These are phyloP conservation scores for Alternaria novae-zelandiae DNA, from an alignment of 2,329 filamentous ascomycete species.

Conservation along the genomic window DNA sequence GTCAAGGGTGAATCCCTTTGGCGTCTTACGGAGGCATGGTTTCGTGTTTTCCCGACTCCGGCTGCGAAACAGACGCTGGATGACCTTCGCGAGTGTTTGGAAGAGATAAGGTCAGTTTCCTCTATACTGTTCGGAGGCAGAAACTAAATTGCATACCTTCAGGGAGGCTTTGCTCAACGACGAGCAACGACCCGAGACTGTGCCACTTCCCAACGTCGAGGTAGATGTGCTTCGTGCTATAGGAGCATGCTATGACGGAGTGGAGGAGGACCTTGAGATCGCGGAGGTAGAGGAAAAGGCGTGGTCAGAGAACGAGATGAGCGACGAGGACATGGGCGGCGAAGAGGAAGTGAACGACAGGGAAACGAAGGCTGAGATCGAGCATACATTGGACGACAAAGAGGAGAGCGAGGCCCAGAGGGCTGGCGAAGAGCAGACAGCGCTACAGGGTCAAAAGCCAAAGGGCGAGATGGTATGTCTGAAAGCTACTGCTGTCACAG, in stretches of 20 bases:
- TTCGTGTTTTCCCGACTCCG: no score
- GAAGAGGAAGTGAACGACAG: not conserved
- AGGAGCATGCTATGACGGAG: not conserved
- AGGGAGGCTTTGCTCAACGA: not conserved
- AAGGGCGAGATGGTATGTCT: not conserved
- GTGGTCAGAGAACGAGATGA: not conserved
- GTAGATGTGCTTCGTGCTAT: not conserved
- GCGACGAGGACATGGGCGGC: not conserved
- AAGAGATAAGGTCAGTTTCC: not conserved
- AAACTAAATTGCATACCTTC: not conserved
- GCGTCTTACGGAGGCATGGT: not conserved
- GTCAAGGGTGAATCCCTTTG: not conserved
- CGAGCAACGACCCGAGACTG: not conserved
- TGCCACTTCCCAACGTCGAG: not conserved
- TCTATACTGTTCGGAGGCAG: accelerated
- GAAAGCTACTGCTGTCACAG: not conserved
- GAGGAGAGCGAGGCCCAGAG: not conserved
- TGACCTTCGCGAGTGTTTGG: not conserved
- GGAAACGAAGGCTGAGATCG: not conserved
- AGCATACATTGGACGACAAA: not conserved
- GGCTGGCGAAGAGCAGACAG: not conserved
- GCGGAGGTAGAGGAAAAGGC: not conserved
- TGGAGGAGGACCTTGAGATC: not conserved
- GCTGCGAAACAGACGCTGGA: not conserved
- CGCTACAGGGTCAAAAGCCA: not conserved